Evolutionary conservation across 139 green algal genomes (phyloP).

Genomic region (Coccomyxa sp.): DNA sequence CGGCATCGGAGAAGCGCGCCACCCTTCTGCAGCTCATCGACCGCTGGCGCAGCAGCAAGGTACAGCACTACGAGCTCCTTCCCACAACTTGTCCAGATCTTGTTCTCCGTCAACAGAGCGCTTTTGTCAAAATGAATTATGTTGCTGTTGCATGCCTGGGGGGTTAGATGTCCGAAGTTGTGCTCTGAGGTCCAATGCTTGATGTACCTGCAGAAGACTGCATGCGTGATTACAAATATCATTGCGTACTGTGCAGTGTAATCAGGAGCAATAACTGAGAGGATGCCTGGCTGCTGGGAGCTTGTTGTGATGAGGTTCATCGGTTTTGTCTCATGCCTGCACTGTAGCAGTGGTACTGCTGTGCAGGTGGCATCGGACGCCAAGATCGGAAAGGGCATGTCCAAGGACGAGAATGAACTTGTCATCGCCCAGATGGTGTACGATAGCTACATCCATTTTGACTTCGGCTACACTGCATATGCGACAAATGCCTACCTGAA

Average conservation of each 20-base stretch:
- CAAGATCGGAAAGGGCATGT: conserved; percentile 21
- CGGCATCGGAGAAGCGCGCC: conserved; percentile 34
- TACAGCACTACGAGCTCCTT: neutral
- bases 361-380: conserved; percentile 11
- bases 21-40: conserved; percentile 29
- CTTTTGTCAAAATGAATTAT: too few relatives aligned
- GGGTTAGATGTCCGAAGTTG: too few relatives aligned
- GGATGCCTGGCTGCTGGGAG: neutral
- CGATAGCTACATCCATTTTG: conserved; percentile 25
- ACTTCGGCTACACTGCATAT: conserved; percentile 59
- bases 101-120: too few relatives aligned
- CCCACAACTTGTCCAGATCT: neutral
- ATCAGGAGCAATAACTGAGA: too few relatives aligned
- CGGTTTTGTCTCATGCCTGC: neutral
- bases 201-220: too few relatives aligned
- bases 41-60: neutral
- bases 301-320: too few relatives aligned
- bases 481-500: conserved; percentile 46
- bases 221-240: too few relatives aligned
- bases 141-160: too few relatives aligned
- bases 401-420: conserved; percentile 29
- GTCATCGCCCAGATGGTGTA: conserved; percentile 23
- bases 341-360: neutral
- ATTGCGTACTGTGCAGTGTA: too few relatives aligned
- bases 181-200: too few relatives aligned